phyloP scores from a whole-genome alignment of 2,329 filamentous ascomycete genomes.

The Sclerotinia subarctica region DNA sequence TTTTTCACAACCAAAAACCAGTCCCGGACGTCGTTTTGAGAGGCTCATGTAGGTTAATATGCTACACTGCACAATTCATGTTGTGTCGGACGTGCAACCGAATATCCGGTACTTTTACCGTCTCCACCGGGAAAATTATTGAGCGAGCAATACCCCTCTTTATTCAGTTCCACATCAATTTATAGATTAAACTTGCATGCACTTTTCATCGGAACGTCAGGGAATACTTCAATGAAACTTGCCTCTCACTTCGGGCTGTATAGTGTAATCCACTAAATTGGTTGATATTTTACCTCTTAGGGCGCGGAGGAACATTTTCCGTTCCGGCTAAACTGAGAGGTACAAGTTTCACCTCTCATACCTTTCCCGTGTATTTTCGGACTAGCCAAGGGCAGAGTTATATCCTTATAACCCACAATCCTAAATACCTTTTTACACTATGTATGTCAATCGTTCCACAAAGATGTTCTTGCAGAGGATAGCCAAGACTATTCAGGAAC shows the following conservation, averaged over 20 bases:
- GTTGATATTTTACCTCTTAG: not conserved
- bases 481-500: not conserved
- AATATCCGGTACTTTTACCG: not conserved
- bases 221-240: not conserved
- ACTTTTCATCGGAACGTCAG: not conserved
- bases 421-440: not conserved
- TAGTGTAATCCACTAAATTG: not conserved
- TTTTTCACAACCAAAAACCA: not conserved
- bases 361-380: not conserved
- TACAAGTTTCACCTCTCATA: not conserved
- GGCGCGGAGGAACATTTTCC: conserved; percentile 15
- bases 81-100: not conserved
- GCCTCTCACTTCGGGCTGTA: not conserved
- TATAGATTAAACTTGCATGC: not conserved
- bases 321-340: conserved; percentile 5
- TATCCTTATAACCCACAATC: not conserved
- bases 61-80: not conserved
- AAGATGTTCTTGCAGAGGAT: not conserved
- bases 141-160: conserved; percentile 12
- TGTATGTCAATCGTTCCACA: not conserved
- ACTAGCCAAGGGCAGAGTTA: not conserved
- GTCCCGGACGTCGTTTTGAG: not conserved
- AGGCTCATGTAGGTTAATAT: not conserved
- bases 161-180: not conserved
- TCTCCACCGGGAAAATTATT: conserved; percentile 5